These are phyloP conservation scores for Pseudonitzschia pungens DNA, from an alignment of 108 stramenopile species.

Conservation along the genomic window DNA sequence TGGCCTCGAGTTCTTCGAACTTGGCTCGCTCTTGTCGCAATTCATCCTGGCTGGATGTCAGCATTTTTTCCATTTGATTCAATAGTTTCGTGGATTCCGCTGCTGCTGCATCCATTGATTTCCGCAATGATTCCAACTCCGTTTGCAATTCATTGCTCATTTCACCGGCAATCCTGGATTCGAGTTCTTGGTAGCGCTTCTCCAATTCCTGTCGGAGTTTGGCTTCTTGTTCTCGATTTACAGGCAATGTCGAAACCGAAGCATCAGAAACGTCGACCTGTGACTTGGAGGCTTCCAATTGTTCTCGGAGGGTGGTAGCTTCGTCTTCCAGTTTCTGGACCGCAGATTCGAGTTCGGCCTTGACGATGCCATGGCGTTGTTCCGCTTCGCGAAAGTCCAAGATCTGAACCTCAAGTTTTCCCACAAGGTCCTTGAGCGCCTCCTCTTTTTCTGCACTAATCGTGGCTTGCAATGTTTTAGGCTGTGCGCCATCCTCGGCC, in stretches of 20 bases:
- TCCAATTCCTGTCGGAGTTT: not conserved
- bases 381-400: conserved; percentile 4
- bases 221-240: not conserved
- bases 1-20: not conserved
- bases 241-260: not conserved
- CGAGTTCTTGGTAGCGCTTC: conserved; percentile 3
- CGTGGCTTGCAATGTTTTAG: not conserved
- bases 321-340: not conserved
- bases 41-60: conserved; percentile 1
- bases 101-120: conserved; percentile 15
- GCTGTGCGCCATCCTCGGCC: not conserved
- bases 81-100: conserved; percentile 2
- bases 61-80: conserved; percentile 2
- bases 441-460: conserved; percentile 8
- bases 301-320: not conserved
- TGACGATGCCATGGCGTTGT: conserved; percentile 1
- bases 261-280: not conserved
- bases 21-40: not conserved
- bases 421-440: not conserved
- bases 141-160: not conserved
- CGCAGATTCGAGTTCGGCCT: conserved; percentile 1
- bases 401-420: conserved; percentile 6
- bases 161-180: conserved; percentile 10
- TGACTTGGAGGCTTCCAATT: not conserved
- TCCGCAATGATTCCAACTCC: not conserved